Evolutionary conservation across 768 basidiomycete genomes (phyloP).

Genomic region (Suillus alpinus): DNA sequence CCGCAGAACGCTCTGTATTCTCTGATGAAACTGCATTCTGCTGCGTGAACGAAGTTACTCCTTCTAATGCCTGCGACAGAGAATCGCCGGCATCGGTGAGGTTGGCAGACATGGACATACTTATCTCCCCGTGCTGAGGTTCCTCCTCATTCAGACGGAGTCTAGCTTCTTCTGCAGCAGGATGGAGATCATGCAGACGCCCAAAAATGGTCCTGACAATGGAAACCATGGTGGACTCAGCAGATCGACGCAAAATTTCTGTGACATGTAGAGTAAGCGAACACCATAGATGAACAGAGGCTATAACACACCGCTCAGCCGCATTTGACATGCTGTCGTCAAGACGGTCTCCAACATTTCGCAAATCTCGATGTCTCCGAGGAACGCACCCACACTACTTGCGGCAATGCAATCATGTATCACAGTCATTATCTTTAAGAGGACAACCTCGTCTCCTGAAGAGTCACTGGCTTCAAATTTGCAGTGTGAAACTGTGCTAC

Average conservation of each 20-base stretch:
- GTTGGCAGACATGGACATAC: conserved; percentile 53
- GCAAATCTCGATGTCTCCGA: conserved; percentile 93
- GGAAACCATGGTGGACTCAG: conserved; percentile 85
- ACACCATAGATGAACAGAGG: conserved; percentile 6
- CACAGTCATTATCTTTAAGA: conserved; percentile 87
- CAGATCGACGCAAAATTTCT: conserved; percentile 87
- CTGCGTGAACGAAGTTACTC: conserved; percentile 10
- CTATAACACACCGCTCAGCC: conserved; percentile 76
- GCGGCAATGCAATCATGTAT: conserved; percentile 81
- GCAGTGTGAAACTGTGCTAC: conserved; percentile 89
- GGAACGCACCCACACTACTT: conserved; percentile 54
- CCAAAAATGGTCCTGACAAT: conserved; percentile 82
- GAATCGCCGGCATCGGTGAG: conserved; percentile 21
- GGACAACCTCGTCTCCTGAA: conserved; percentile 95
- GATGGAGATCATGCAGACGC: conserved; percentile 65
- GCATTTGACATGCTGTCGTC: conserved; percentile 95
- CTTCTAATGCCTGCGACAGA: conserved; percentile 3
- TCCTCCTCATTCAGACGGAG: conserved; percentile 51
- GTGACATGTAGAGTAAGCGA: conserved; percentile 16
- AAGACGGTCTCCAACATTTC: conserved; percentile 98
- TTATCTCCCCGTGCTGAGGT: conserved; percentile 52
- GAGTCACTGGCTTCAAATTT: conserved; percentile 98
- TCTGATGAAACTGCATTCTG: conserved; percentile 14
- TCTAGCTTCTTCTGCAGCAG: conserved; percentile 66
- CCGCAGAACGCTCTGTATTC: conserved; percentile 1